A percentile compares a stretch with the other conserved stretches of the same genome.
These are phyloP conservation scores for Colletotrichum abscissum DNA, from an alignment of 2,329 filamentous ascomycete species.

Conservation along the genomic window DNA sequence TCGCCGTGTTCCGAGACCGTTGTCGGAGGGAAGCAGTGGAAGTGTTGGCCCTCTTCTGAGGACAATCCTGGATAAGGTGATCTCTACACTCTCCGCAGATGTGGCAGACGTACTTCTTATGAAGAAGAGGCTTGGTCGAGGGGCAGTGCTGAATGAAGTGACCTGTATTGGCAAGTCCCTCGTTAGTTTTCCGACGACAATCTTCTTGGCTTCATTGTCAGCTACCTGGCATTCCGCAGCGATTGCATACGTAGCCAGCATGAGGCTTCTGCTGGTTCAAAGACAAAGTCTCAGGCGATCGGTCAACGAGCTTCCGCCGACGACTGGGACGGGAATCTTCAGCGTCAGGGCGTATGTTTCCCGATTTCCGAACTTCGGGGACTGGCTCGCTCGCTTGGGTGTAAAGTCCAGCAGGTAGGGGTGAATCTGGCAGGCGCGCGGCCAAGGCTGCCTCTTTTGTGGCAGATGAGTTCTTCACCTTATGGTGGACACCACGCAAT, in stretches of 20 bases:
- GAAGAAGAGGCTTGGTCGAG: constrained; percentile 3
- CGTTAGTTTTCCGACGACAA: neutral
- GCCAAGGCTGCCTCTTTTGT: neutral
- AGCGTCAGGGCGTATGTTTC: neutral
- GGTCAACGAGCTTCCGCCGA: neutral
- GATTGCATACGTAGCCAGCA: constrained; percentile 27
- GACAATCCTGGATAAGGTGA: constrained; percentile 35
- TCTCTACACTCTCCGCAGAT: constrained; percentile 33
- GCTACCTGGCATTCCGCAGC: constrained; percentile 24
- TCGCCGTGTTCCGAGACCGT: neutral
- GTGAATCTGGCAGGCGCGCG: neutral
- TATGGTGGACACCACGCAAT: neutral
- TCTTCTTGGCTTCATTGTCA: neutral
- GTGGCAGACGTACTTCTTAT: constrained; percentile 35
- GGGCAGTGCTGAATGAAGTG: constrained; percentile 36
- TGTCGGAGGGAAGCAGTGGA: neutral
- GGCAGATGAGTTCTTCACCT: neutral
- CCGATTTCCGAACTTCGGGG: neutral
- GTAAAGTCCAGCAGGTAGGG: neutral
- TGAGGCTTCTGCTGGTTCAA: neutral
- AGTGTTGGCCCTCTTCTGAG: neutral
- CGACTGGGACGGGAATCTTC: too few relatives aligned
- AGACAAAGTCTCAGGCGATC: neutral
- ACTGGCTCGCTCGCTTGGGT: neutral
- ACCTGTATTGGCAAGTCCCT: constrained; percentile 24